phyloP scores from a whole-genome alignment of 2,329 filamentous ascomycete genomes.

The Pseudopyricularia cyperi region DNA sequence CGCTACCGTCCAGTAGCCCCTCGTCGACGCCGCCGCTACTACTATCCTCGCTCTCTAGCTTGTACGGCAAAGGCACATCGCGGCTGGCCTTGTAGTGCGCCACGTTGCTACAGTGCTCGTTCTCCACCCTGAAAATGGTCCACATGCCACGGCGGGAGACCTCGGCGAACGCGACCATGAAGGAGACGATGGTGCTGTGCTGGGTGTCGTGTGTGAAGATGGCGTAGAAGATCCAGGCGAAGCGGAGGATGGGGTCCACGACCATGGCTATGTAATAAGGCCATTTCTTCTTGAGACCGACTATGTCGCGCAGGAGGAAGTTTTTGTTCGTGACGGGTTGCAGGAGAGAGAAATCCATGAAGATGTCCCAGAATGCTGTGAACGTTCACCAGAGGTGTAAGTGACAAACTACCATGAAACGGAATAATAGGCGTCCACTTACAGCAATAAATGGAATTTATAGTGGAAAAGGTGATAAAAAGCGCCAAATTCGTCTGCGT shows the following conservation, averaged over 20 bases:
- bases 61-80: slow-evolving; percentile 78
- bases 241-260: slow-evolving; percentile 72
- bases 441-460: slow-evolving; percentile 77
- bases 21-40: neutral
- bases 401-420: no score
- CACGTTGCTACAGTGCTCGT: slow-evolving; percentile 93
- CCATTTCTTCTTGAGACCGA: slow-evolving; percentile 68
- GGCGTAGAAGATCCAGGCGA: slow-evolving; percentile 89
- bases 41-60: slow-evolving; percentile 26
- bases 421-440: slow-evolving; percentile 24
- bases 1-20: neutral
- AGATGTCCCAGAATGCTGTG: slow-evolving; percentile 74
- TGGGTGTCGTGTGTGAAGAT: slow-evolving; percentile 70
- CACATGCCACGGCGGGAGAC: slow-evolving; percentile 78
- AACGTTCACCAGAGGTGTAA: neutral
- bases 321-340: slow-evolving; percentile 55
- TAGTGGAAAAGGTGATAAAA: slow-evolving; percentile 67
- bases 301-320: slow-evolving; percentile 58
- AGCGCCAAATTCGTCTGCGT: slow-evolving; percentile 44
- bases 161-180: slow-evolving; percentile 66
- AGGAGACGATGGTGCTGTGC: slow-evolving; percentile 72
- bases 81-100: slow-evolving; percentile 78
- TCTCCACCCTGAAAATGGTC: slow-evolving; percentile 89
- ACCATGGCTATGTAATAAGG: slow-evolving; percentile 79
- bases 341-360: slow-evolving; percentile 92